Base-by-base conservation (phyloP, 1,284 basidiomycete species). In the Papiliotrema laurentii region DNA sequence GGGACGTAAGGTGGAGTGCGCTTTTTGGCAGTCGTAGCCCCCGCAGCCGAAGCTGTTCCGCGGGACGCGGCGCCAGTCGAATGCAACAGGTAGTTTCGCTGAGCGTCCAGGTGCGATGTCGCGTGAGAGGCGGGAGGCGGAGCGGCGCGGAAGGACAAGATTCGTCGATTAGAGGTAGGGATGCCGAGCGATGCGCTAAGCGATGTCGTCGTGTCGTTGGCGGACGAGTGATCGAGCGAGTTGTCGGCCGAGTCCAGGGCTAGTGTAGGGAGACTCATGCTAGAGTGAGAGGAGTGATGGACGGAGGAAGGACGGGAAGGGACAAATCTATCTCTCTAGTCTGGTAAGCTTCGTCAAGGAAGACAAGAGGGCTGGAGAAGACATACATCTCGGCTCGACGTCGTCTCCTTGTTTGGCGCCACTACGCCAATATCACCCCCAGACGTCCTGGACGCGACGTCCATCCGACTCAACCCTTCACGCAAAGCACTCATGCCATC, bases 1-100 rank as follows among this genome's bases (percentile, higher is more conserved):
- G 91, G 53, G 83, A 84, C 0, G 84, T 90, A 64, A 2, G 68
- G 68, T 1, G 63, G 61, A 14, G 55, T 50, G 26, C 67, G 54
- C 53, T 68, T 67, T 58, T 66, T 66, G 0, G 45, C 27, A 13
- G 45, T 54, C 2, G 34, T 30, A 1, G 54, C 37, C 7, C 22
- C 40, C 5, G 36, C 24, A n/a, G 38, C 42, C 10, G 47, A 28
- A 11, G 45, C 30, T 6, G 36, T 43, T 19, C 55, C 55, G 21
- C 54, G 34, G 44, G 56, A 66, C 19, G 64, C 49, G 2, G 64
- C 40, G 0, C 59, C 58, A 0, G 61, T 58, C 1, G 62, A 54
- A 38, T 69, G 64, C 2, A 69, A 53, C 11, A 70, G 60, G 47
- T 72, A 69, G 47, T 71, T 63, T 26, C 72, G 59, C 47, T 69